phyloP scores from a whole-genome alignment of 164 flowering plant genomes.

The Umbilicus rupestris region DNA sequence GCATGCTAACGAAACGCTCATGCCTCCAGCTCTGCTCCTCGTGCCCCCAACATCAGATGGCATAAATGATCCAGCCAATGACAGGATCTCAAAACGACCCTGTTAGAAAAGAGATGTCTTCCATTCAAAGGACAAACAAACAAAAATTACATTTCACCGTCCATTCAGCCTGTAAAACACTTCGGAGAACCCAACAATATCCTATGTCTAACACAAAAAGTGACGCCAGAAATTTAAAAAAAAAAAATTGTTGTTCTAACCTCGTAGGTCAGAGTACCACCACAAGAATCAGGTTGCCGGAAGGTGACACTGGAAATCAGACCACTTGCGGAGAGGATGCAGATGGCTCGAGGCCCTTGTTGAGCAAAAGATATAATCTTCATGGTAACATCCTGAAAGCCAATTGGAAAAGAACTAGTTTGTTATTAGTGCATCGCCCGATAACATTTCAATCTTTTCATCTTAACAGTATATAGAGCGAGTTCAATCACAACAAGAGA shows the following conservation, averaged over 20 bases:
- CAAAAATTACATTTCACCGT: background rate
- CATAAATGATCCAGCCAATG: conserved; percentile 50
- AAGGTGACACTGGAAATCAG: conserved; percentile 13
- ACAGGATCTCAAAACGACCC: conserved; percentile 64
- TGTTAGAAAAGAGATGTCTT: conserved; percentile 15
- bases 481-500: background rate
- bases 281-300: conserved; percentile 13
- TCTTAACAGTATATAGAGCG: background rate
- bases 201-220: background rate
- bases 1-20: conserved; percentile 62
- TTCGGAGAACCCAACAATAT: background rate
- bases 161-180: background rate
- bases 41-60: conserved; percentile 41
- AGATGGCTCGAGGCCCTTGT: conserved; percentile 13
- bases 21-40: conserved; percentile 55
- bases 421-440: background rate
- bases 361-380: conserved; percentile 12
- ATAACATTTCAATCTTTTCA: background rate
- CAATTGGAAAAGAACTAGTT: background rate
- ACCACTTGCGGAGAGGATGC: conserved; percentile 13
- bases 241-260: background rate
- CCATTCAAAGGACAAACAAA: background rate
- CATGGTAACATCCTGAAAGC: conserved; percentile 11
- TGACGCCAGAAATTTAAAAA: background rate
- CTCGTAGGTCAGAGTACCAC: conserved; percentile 13